Evolutionary conservation across 495 filamentous ascomycete genomes (phyloP).

Genomic region (Chaetomium tenue): DNA sequence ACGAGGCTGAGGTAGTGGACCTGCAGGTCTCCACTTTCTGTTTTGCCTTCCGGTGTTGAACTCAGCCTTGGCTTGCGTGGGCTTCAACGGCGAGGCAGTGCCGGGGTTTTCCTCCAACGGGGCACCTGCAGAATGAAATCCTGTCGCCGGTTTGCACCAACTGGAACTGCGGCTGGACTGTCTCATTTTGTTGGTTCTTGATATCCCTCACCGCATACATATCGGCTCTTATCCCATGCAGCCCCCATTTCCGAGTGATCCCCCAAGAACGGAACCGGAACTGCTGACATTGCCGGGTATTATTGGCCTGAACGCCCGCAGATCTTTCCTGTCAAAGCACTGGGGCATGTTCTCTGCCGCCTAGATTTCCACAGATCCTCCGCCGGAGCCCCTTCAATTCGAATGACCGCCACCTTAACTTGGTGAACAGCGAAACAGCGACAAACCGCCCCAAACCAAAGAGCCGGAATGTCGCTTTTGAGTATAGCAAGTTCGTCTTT

Average conservation of each 20-base stretch:
- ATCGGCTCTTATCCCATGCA: background rate
- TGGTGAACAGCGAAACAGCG: background rate
- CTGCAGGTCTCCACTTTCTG: conserved; percentile 9
- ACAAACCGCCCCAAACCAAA: background rate
- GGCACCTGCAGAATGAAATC: background rate
- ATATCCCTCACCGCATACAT: background rate
- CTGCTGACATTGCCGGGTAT: background rate
- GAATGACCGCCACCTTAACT: background rate
- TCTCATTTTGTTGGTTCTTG: background rate
- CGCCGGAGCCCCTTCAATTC: background rate
- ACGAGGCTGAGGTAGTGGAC: conserved; percentile 24
- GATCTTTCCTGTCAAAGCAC: background rate
- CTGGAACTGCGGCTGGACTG: background rate
- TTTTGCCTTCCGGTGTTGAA: background rate
- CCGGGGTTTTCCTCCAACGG: background rate
- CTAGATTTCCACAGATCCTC: background rate
- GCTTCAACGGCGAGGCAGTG: background rate
- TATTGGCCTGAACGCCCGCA: background rate
- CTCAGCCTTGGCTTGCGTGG: conserved; percentile 20
- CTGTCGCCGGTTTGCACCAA: background rate
- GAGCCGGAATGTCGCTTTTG: background rate
- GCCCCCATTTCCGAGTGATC: background rate
- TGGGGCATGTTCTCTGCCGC: background rate
- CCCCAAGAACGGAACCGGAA: background rate
- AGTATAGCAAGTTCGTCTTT: too few relatives aligned